Base-by-base conservation (phyloP, 176 grass and related monocot genomes). In the Cymbopogon citratus region DNA sequence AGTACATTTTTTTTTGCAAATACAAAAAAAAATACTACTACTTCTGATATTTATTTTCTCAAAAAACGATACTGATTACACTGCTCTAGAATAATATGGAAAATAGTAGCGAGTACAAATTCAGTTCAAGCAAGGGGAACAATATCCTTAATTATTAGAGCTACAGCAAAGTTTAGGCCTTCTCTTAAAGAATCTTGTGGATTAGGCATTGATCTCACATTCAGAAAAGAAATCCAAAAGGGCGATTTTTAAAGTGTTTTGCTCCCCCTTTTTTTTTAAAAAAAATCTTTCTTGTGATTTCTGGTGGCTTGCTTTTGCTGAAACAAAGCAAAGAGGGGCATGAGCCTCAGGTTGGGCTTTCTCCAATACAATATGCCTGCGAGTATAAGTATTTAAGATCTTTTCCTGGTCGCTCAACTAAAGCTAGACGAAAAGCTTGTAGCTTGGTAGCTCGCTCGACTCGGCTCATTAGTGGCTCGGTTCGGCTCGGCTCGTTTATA, bases 261-360 rank as follows among this genome's bases (percentile, higher is more conserved):
- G 52, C 31, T 7, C 21, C 77, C 44, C 54, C 2, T 10, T 71
- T n/a, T 65, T n/a, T 56, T 45, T 80, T 51, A 18, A 44, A 44
- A 44, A 44, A 48, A 33, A 3, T 2, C 31, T 33, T 33, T 33
- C 31, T 33, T 33, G 31, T 33, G 31, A 33, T 33, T 66, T 61
- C 70, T 75, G 39, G 16, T 9, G 3, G 54, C 8, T 84, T 36
- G 28, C 76, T 88, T 84, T 88, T 40, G 38, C 70, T 63, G 34
- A 75, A 44, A 9, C 63, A 63, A 84, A 76, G 70, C 62, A 80
- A 69, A 61, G 45, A 78, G 62, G 66, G n/a, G 46, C 78, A 79
- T 90, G 35, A 77, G 41, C 46, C 66, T 77, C 77, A 78, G 79
- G 87, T 66, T 62, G 57, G 43, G 45, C 69, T 76, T 82, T 72